Base-by-base conservation (phyloP, 139 green algal genomes). In the Volvox reticuliferus region DNA sequence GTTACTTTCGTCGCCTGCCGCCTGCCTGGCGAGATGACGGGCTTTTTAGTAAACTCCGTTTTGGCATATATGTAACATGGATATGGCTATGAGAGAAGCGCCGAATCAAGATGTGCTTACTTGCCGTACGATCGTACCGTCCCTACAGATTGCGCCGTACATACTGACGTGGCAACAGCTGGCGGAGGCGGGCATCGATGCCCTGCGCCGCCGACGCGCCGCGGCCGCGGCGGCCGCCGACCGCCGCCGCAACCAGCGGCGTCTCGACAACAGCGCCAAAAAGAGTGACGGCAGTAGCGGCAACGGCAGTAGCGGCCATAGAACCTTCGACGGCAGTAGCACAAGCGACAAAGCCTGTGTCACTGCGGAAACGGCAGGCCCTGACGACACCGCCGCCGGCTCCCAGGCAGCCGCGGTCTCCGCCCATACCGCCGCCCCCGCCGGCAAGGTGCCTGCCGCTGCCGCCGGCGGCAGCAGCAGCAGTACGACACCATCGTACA, bases 141-240 rank as follows among this genome's bases (percentile, higher is more conserved):
- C 44, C n/a, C 44, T 55, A 92, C 89, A 87, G 79, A 90, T 93
- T 13, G 89, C 89, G 0, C 92, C 92, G 37, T 33, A 71, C 33
- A 82, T 94, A n/a, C 89, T 94, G 80, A 93, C 92, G 28, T 94
- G 92, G 92, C 30, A 65, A 0, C 83, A 88, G 83, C 83, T 80
- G 83, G 67, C 33, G 67, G 83, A 88, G 83, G 83, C 65, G 67
- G 83, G 12, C 12, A 30, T 28, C 22, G 83, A 79, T 26, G 24
- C 67, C 12, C 67, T 79, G 33, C 83, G 50, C 22, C 83, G 36
- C 26, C 65, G 83, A 3, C 83, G 78, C 12, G 78, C n/a, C 24
- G 78, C 78, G 3, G 32, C 63, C 63, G 63, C 65, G 24, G 63
- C 63, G 16, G 82, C 62, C 62, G 82, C 63, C 76, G 65, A 82